Evolutionary conservation across 2,329 filamentous ascomycete genomes (phyloP).

Genomic region (Exserohilum rostratum): DNA sequence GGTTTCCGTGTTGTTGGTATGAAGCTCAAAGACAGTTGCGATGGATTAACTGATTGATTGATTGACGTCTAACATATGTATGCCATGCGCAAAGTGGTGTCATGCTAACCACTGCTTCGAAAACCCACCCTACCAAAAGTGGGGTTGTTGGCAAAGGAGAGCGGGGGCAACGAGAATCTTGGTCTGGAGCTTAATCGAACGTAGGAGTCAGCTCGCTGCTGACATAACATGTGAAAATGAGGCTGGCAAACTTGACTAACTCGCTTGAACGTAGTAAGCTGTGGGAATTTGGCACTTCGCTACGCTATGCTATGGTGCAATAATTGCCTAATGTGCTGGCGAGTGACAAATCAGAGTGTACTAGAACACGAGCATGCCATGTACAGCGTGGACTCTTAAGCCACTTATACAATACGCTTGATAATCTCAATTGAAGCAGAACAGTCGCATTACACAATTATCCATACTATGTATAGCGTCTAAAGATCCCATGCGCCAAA

Average conservation of each 20-base stretch:
- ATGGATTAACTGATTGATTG: too few species aligned
- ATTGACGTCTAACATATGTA: too few species aligned
- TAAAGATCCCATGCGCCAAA: neutral
- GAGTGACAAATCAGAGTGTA: slow-evolving; percentile 1
- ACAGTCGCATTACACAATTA: neutral
- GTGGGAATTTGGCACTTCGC: neutral
- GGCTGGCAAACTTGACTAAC: neutral
- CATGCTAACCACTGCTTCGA: neutral
- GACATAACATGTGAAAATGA: neutral
- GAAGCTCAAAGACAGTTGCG: too few species aligned
- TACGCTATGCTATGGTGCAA: neutral
- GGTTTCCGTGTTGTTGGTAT: neutral
- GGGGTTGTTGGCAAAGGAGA: too few species aligned
- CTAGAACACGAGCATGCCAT: neutral
- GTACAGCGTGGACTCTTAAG: neutral
- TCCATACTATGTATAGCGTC: neutral
- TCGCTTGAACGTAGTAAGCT: too few species aligned
- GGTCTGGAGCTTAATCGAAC: neutral
- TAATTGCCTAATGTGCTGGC: neutral
- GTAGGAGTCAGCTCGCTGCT: neutral
- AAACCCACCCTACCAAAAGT: slow-evolving; percentile 11
- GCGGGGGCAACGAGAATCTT: neutral
- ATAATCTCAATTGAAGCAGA: neutral
- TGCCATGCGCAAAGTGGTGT: neutral
- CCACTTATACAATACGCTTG: neutral